phyloP scores from a whole-genome alignment of 768 basidiomycete species.

The Phaffia australis region DNA sequence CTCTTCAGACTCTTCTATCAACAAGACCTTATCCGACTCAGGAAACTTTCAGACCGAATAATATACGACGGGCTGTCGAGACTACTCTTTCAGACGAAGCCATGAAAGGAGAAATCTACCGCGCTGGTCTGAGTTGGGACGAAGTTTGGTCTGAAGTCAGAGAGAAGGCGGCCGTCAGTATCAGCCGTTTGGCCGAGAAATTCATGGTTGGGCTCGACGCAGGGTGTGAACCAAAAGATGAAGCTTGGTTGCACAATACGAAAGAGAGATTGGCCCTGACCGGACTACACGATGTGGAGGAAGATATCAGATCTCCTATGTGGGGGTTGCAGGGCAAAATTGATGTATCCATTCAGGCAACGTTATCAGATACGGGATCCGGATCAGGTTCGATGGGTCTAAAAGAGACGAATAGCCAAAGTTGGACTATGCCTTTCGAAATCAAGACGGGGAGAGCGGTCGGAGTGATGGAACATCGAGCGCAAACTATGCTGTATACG shows the following conservation, averaged over 20 bases:
- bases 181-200: constrained; percentile 38
- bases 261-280: constrained; percentile 57
- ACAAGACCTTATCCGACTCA: too few relatives aligned
- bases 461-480: constrained; percentile 80
- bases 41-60: too few relatives aligned
- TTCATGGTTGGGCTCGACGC: constrained; percentile 44
- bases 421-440: constrained; percentile 63
- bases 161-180: constrained; percentile 35
- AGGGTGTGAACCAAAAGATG: neutral
- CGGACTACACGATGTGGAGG: constrained; percentile 75
- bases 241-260: constrained; percentile 38
- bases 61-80: constrained; percentile 30
- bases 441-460: constrained; percentile 84
- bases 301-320: constrained; percentile 93
- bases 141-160: constrained; percentile 37
- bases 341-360: constrained; percentile 70
- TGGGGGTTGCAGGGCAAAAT: constrained; percentile 93
- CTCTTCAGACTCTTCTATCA: constrained; percentile 60
- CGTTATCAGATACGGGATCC: constrained; percentile 42
- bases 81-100: constrained; percentile 27
- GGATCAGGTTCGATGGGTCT: constrained; percentile 28
- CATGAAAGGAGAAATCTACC: constrained; percentile 23
- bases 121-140: constrained; percentile 32
- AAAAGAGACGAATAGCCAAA: neutral
- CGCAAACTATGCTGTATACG: constrained; percentile 96